A percentile compares a stretch with the other conserved stretches of the same genome.
Evolutionary conservation across 2,329 filamentous ascomycete genomes (phyloP).

Genomic region (Penicillium sp.): DNA sequence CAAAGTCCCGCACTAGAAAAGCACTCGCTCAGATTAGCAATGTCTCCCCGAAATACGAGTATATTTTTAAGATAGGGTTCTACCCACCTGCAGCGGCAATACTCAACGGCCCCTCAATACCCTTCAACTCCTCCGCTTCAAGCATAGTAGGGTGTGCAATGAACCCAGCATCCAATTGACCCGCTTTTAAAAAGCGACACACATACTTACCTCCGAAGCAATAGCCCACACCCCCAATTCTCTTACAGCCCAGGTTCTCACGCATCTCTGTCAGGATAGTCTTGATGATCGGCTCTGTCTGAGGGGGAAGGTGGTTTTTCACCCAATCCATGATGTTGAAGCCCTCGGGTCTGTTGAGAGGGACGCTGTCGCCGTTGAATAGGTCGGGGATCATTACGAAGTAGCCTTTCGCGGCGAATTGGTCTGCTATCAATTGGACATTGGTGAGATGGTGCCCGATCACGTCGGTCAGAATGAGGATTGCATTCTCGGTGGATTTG

Average conservation of each 20-base stretch:
- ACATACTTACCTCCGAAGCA: slow-evolving; percentile 47
- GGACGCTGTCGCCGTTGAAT: slow-evolving; percentile 66
- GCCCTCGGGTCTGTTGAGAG: slow-evolving; percentile 55
- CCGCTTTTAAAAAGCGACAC: slow-evolving; percentile 19
- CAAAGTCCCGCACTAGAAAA: slow-evolving; percentile 10
- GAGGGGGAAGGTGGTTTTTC: slow-evolving; percentile 42
- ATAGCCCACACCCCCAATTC: not conserved
- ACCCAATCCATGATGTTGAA: slow-evolving; percentile 57
- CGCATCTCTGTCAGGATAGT: slow-evolving; percentile 43
- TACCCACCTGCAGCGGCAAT: slow-evolving; percentile 23
- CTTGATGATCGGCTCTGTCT: slow-evolving; percentile 57
- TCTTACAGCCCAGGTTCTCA: slow-evolving; percentile 1
- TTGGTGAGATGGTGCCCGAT: slow-evolving; percentile 60
- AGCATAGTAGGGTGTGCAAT: slow-evolving; percentile 28
- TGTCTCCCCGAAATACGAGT: too few species aligned
- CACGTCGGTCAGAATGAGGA: slow-evolving; percentile 60
- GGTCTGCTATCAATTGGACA: slow-evolving; percentile 67
- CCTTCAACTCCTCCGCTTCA: slow-evolving; percentile 17
- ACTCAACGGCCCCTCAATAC: slow-evolving; percentile 23
- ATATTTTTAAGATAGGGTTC: too few species aligned
- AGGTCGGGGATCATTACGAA: slow-evolving; percentile 68
- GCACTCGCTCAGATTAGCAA: not conserved
- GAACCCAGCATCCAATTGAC: slow-evolving; percentile 22
- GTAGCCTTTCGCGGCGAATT: slow-evolving; percentile 72
- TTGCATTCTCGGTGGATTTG: slow-evolving; percentile 53